Percentiles rank a stretch among this genome's conserved stretches.
Conservation (phyloP, 495 filamentous ascomycete genomes). For the Usnea hakonensis region DNA sequence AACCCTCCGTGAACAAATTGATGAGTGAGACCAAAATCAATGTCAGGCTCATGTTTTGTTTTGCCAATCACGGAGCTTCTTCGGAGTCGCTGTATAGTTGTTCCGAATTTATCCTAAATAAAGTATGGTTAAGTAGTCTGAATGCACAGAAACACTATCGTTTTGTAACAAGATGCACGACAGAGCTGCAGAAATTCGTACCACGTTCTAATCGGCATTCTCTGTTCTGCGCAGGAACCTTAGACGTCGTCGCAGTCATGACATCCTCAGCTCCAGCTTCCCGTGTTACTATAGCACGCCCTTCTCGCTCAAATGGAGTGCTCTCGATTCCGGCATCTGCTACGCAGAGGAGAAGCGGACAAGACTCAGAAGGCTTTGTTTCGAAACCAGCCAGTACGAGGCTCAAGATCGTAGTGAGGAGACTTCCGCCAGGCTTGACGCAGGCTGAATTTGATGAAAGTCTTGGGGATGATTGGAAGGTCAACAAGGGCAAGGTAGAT, state of each 20-base stretch:
- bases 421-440: constrained; percentile 79
- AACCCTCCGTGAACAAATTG: not conserved
- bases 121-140: not conserved
- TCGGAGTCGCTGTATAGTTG: not conserved
- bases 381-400: constrained; percentile 55
- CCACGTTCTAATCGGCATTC: not conserved
- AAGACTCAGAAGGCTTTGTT: constrained; percentile 34
- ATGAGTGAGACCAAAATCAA: not conserved
- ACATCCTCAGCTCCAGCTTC: constrained; percentile 15
- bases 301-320: constrained; percentile 39
- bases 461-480: constrained; percentile 77
- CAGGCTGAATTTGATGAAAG: constrained; percentile 65
- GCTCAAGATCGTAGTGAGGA: constrained; percentile 76
- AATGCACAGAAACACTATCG: not conserved
- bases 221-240: not conserved
- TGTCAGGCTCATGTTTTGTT: not conserved
- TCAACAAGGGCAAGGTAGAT: constrained; percentile 71
- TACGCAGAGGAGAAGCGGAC: constrained; percentile 49
- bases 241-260: not conserved
- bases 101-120: not conserved
- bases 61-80: not conserved
- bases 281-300: constrained; percentile 18
- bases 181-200: too few relatives aligned
- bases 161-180: too few relatives aligned
- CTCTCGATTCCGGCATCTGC: constrained; percentile 51